Base-by-base conservation (phyloP, 306 rosid genomes). In the Urtica urens region DNA sequence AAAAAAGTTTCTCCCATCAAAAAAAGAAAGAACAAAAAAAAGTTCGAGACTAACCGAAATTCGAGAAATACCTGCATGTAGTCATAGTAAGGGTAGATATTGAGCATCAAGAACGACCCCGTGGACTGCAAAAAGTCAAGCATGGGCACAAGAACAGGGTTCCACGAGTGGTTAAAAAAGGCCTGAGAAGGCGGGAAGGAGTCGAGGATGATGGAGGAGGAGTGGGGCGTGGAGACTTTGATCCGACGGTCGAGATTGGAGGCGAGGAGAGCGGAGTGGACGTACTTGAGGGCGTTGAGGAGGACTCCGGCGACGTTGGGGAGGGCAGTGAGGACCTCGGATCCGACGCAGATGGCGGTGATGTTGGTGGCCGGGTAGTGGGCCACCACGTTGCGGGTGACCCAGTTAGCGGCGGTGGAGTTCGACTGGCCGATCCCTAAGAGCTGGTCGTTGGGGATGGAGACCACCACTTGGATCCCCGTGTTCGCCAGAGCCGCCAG, bases 171-270 rank as follows among this genome's bases (percentile, higher is more conserved):
- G 58, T 84, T 84, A 38, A 84, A 84, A 71, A 84, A 84, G 26
- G 94, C 94, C 64, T 84, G 94, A 15, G 90, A 84, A 51, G 94
- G 94, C 0, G 94, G 94, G 57, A 84, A 84, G 1, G 94, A 84
- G 51, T 84, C 94, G 3, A 84, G 92, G 68, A 84, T 84, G 35
- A 80, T 62, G 2, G 78, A 74, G 51, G 94, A 84, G 10, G 94
- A 61, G 57, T 80, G 75, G 7, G 94, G 86, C 1, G 92, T 77
- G 1, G 94, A 80, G 26, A 84, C 79, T 76, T 84, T 84, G 38
- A 84, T 71, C 49, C 77, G 81, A 28, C 77, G 73, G 59, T 84
- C 92, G 0, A 84, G 83, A 73, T 84, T 84, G 7, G 94, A 72
- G 10, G 94, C 90, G 14, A 80, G 70, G 1, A 84, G 83, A 21